These are phyloP conservation scores for Cladophialophora chaetospira DNA, from an alignment of 2,329 filamentous ascomycete genomes.

Conservation along the genomic window DNA sequence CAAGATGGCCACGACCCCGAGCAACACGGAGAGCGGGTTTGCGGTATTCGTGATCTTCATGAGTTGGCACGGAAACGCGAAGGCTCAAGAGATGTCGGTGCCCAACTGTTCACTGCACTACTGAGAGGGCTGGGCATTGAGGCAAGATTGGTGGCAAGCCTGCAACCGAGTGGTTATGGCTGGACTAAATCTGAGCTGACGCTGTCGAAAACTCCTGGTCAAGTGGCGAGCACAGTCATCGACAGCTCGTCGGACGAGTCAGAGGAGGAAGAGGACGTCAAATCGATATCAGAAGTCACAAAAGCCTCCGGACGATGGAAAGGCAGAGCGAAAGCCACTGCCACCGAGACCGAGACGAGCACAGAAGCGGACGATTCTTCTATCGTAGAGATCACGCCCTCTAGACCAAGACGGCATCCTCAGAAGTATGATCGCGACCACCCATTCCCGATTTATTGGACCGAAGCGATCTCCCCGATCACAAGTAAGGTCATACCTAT, in stretches of 20 bases:
- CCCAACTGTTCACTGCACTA: slow-evolving; percentile 86
- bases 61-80: slow-evolving; percentile 67
- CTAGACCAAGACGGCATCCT: slow-evolving; percentile 45
- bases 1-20: slow-evolving; percentile 63
- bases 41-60: slow-evolving; percentile 68
- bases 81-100: slow-evolving; percentile 84
- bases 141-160: slow-evolving; percentile 75
- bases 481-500: slow-evolving; percentile 78
- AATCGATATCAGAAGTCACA: slow-evolving; percentile 24
- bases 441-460: slow-evolving; percentile 88
- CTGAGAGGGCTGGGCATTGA: slow-evolving; percentile 79
- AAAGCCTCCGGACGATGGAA: slow-evolving; percentile 23
- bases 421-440: slow-evolving; percentile 71
- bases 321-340: slow-evolving; percentile 24
- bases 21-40: slow-evolving; percentile 74
- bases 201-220: slow-evolving; percentile 21
- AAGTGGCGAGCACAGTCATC: slow-evolving; percentile 7
- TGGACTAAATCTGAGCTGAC: slow-evolving; percentile 82
- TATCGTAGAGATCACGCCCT: slow-evolving; percentile 57
- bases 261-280: slow-evolving; percentile 19
- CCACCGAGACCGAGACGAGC: slow-evolving; percentile 2
- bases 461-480: slow-evolving; percentile 80
- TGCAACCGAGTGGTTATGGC: slow-evolving; percentile 86
- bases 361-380: slow-evolving; percentile 56
- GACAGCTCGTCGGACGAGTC: slow-evolving; percentile 23